Evolutionary conservation across 306 rosid species (phyloP), one percentile per base, ranked within the genome.

Genomic region (Cucurbita ficifolia): DNA sequence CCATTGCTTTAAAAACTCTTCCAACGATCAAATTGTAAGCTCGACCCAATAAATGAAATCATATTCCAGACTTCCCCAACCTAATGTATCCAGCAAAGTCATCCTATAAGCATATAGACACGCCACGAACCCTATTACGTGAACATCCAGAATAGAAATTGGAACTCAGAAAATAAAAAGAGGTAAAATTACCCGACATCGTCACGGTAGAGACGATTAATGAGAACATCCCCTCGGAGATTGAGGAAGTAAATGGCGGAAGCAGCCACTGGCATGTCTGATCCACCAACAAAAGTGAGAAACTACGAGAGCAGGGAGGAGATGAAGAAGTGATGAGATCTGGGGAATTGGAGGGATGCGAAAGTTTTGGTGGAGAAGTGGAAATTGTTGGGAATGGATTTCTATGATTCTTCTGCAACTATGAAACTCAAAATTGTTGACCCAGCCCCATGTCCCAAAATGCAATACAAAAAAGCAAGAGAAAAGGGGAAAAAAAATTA

Each of bases 221-320:
- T 94, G 84, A 94, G 97, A 74, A 94, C 96, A 77, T 94, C 98
- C 0, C 98, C 98, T 10, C 96, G 96, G 81, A 89, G 96, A 81
- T 89, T 89, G 81, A 92, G 78, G 83, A 92, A 89, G 84, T 89
- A 92, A 22, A 89, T 71, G 70, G 96, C 96, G 80, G 95, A 92
- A 81, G 97, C 96, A 74, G 95, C 90, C 91, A 92, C 91, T 86
- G 95, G 96, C 97, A 92, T 92, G 80, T 76, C 85, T 59, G 89
- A 87, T 86, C 86, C 85, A 70, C 33, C 33, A 29, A 29, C 33
- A 29, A 29, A 29, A 29, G 2, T 29, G 3, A 29, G 33, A 29
- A 29, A 29, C 33, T 29, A 29, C 2, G 33, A 29, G 33, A 29
- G 33, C 33, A 29, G 33, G 33, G 33, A 29, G 33, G 33, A 29